Conservation (phyloP, 2,329 filamentous ascomycete species). For the Stachybotrys elegans region DNA sequence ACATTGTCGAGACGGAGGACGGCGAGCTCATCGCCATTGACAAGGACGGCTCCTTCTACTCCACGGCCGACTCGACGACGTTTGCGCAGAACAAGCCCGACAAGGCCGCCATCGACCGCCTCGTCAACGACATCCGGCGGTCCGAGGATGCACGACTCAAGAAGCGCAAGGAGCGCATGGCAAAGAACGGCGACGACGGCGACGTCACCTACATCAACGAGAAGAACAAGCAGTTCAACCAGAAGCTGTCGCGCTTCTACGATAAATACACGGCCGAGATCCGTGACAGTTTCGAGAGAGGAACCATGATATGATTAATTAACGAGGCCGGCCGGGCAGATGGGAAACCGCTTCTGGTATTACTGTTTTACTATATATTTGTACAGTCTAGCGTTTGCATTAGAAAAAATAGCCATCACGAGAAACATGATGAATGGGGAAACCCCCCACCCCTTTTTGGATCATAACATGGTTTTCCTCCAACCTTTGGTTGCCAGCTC, state of each 20-base stretch:
- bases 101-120: constrained; percentile 78
- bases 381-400: constrained; percentile 29
- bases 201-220: constrained; percentile 99
- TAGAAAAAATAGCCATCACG: too few species aligned
- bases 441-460: too few species aligned
- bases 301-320: constrained; percentile 76
- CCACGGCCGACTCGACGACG: constrained; percentile 74
- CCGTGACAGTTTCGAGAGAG: constrained; percentile 93
- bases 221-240: constrained; percentile 99
- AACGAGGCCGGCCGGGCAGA: too few species aligned
- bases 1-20: constrained; percentile 92
- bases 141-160: constrained; percentile 83
- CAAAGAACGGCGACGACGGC: constrained; percentile 73
- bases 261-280: constrained; percentile 99
- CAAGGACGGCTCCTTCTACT: constrained; percentile 85
- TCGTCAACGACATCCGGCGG: constrained; percentile 82
- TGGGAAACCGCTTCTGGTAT: too few species aligned
- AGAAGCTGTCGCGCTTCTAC: constrained; percentile 93
- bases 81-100: constrained; percentile 84
- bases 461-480: constrained; percentile 83
- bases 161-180: constrained; percentile 76
- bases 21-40: constrained; percentile 94
- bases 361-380: too few species aligned
- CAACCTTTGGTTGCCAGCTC: constrained; percentile 75
- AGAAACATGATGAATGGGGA: too few species aligned